Percentiles rank a stretch among this genome's conserved stretches.
Conservation (phyloP, 2,329 filamentous ascomycete genomes). For the Colletotrichum sp. region DNA sequence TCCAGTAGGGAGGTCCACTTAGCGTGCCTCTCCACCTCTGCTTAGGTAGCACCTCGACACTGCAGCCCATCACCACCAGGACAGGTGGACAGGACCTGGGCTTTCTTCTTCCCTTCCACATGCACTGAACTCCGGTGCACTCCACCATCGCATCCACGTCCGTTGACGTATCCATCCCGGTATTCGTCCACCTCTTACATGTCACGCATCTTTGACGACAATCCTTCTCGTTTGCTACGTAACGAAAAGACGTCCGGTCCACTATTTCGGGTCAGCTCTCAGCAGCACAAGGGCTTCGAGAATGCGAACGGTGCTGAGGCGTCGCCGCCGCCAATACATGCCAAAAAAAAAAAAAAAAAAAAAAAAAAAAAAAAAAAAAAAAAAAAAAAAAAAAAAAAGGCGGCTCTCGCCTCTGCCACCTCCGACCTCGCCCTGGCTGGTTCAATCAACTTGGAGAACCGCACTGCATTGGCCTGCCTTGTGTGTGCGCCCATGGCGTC, state of each 20-base stretch:
- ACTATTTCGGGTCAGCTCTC: background rate
- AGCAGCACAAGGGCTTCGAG: background rate
- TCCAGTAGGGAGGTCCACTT: background rate
- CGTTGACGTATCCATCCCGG: background rate
- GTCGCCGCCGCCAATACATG: background rate
- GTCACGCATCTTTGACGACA: background rate
- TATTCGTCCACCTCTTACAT: background rate
- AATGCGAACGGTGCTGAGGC: background rate
- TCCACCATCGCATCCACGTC: background rate
- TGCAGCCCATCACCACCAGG: background rate
- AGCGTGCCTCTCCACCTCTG: background rate
- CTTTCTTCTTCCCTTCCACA: background rate
- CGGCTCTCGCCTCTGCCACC: background rate
- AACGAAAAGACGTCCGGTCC: background rate
- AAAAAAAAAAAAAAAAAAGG: background rate
- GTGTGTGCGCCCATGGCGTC: background rate
- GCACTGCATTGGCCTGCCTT: background rate
- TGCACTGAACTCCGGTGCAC: background rate
- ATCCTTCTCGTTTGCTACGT: background rate
- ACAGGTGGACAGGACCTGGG: background rate
- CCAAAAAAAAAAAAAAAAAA: background rate
- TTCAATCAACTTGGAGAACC: background rate
- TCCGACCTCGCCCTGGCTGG: background rate
- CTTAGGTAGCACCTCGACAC: background rate
- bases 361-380: background rate